Conservation (phyloP, 148 eudicot genomes). For the Chenopodium quinoa region DNA sequence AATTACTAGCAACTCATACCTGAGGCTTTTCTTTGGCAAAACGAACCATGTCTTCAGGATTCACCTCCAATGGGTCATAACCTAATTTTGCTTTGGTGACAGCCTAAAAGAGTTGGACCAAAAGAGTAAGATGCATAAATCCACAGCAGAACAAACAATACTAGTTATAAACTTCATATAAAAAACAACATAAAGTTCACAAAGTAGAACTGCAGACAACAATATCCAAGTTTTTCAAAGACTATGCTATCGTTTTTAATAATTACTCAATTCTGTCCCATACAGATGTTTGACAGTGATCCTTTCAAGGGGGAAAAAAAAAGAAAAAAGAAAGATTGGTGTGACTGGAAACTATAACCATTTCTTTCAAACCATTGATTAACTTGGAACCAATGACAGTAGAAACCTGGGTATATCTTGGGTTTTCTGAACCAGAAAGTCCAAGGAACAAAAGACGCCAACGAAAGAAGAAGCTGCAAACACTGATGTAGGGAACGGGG, state of each 20-base stretch:
- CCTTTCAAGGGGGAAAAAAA: not conserved
- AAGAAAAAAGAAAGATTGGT: no score
- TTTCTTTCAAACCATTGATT: not conserved
- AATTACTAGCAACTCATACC: conserved; percentile 44
- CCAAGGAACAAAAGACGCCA: not conserved
- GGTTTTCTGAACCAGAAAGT: no score
- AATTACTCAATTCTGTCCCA: not conserved
- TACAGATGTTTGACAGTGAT: not conserved
- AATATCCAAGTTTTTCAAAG: not conserved
- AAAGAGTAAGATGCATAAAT: conserved; percentile 14
- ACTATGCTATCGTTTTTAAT: not conserved
- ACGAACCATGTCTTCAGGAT: conserved; percentile 99
- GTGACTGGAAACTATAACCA: not conserved
- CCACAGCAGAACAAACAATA: conserved; percentile 5
- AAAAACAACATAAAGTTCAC: not conserved
- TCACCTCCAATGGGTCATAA: conserved; percentile 96
- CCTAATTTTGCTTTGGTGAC: conserved; percentile 97
- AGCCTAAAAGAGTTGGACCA: conserved; percentile 49
- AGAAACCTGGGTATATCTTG: no score
- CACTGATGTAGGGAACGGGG: not conserved
- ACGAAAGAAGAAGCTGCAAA: not conserved
- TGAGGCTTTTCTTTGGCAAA: conserved; percentile 91
- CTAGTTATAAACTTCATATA: not conserved
- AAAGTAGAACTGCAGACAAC: not conserved
- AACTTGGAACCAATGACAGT: not conserved